Base-by-base conservation (phyloP, 164 flowering plant genomes). In the Stephania cephalantha region DNA sequence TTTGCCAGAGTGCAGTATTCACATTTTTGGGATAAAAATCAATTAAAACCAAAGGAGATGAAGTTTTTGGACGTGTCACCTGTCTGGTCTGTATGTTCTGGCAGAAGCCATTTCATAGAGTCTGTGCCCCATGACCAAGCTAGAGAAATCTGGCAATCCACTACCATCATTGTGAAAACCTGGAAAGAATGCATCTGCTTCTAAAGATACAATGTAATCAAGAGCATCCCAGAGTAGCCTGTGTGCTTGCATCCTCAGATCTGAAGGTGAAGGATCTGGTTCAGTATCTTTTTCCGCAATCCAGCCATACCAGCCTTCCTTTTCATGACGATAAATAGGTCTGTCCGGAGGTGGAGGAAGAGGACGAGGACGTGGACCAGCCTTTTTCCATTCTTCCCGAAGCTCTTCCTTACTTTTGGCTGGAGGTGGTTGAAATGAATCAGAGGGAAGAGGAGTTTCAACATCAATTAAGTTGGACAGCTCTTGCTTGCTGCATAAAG, bases 231-330 rank as follows among this genome's bases (percentile, higher is more conserved):
- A 94, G 18, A 96, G 85, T 75, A 96, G 83, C 79, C 94, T 82
- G 83, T 94, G 99, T 44, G 99, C 98, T 83, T 85, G 86, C 77
- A 74, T 82, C 82, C 98, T 88, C 75, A 88, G 74, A 77, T 92
- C 92, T 50, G 72, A 25, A 29, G 86, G 90, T 30, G 99, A 87
- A 78, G 91, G 98, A 9, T 85, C 92, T 45, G 97, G 97, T 75
- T 96, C 98, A n/a, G 76, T 84, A 52, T 88, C 89, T 44, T 76
- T 84, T 83, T 92, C 93, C 50, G 90, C 84, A 75, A 96, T 79
- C 99, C 99, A 96, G 74, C 97, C 98, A 87, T 96, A 96, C 99
- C 99, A 96, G 48, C 99, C 99, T 84, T 94, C 99, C 82, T 90
- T 91, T 74, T 96, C 99, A 84, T 96, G 98, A 42, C 76, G 85